Percentiles rank a stretch among this genome's conserved stretches.
phyloP scores from a whole-genome alignment of 805 yeast genomes.

The Yarrowia hollandica region DNA sequence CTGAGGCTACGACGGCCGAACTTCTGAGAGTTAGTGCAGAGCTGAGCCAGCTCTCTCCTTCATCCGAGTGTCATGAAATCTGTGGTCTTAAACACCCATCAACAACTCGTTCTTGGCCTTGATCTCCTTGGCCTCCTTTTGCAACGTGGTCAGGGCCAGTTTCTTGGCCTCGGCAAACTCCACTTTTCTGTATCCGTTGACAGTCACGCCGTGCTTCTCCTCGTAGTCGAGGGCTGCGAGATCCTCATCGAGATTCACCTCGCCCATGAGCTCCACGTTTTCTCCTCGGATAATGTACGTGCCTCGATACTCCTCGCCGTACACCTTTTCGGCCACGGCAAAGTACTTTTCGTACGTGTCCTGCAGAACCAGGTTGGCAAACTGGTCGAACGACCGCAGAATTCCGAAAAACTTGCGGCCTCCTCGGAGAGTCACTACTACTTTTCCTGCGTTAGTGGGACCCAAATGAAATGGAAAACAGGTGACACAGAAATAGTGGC shows the following conservation, averaged over 20 bases:
- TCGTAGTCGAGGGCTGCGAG: slow-evolving; percentile 25
- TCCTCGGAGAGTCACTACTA: slow-evolving; percentile 83
- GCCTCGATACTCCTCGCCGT: slow-evolving; percentile 77
- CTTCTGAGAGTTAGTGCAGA: no score
- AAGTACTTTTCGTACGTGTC: slow-evolving; percentile 86
- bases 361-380: slow-evolving; percentile 87
- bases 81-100: slow-evolving; percentile 19
- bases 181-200: slow-evolving; percentile 23
- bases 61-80: no score
- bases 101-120: slow-evolving; percentile 24
- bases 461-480: no score
- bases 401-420: slow-evolving; percentile 88
- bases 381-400: slow-evolving; percentile 92
- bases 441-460: slow-evolving; percentile 48
- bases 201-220: slow-evolving; percentile 25
- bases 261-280: slow-evolving; percentile 91
- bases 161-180: slow-evolving; percentile 27
- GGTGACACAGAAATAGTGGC: no score
- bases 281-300: slow-evolving; percentile 92
- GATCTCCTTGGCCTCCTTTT: slow-evolving; percentile 16
- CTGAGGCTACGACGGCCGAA: no score
- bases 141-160: neutral
- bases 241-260: slow-evolving; percentile 83
- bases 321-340: slow-evolving; percentile 46
- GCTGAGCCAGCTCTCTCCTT: no score